Conservation (phyloP, 345 rosid genomes). For the Mercurialis annua region DNA sequence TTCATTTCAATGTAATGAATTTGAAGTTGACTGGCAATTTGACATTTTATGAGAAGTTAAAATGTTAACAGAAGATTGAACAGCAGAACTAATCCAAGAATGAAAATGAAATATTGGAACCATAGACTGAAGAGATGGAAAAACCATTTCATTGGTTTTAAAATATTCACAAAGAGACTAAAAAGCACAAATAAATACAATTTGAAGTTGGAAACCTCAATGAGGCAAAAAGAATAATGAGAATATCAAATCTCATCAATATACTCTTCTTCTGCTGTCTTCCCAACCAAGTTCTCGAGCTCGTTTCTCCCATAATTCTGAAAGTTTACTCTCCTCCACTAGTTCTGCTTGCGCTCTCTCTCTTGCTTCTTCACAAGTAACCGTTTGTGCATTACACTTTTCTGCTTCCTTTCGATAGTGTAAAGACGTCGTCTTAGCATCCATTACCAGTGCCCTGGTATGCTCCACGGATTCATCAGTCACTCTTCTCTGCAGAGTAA, state of each 20-base stretch:
- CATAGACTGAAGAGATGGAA: not conserved
- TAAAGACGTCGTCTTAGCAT: slow-evolving; percentile 19
- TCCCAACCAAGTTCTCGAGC: slow-evolving; percentile 39
- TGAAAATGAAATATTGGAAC: not conserved
- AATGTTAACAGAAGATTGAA: not conserved
- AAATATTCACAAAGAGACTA: not conserved
- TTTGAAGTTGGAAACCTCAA: not conserved
- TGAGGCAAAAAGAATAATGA: not conserved
- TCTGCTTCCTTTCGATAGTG: slow-evolving; percentile 44
- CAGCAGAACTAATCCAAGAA: not conserved
- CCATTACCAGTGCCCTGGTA: slow-evolving; percentile 10
- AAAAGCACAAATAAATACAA: not conserved
- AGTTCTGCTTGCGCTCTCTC: slow-evolving; percentile 37
- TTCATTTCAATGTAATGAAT: not conserved
- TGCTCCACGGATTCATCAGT: slow-evolving; percentile 33
- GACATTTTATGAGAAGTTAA: not conserved
- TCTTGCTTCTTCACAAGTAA: slow-evolving; percentile 41
- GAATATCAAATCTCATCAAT: not conserved
- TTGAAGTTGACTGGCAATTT: not conserved
- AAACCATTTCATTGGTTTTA: slow-evolving; percentile 11
- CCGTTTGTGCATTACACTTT: slow-evolving; percentile 37
- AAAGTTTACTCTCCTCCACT: slow-evolving; percentile 29
- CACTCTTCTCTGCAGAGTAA: slow-evolving; percentile 32
- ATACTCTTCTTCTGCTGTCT: slow-evolving; percentile 3
- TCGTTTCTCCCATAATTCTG: slow-evolving; percentile 41